phyloP scores from a whole-genome alignment of 2,329 filamentous ascomycete species.

The Coniochaeta sp. region DNA sequence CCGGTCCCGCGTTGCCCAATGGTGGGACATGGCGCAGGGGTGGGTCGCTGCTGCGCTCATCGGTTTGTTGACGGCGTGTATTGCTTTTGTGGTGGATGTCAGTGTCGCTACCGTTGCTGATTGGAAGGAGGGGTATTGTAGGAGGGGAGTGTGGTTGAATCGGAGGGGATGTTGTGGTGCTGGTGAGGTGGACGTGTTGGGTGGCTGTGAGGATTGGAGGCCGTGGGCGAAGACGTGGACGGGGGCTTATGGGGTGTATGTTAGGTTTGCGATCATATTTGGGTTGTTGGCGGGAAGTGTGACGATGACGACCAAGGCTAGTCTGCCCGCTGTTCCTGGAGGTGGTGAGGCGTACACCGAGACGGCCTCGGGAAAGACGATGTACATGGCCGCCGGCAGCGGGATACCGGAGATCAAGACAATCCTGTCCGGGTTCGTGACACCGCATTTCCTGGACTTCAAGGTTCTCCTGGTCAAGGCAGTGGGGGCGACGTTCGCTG shows the following conservation, averaged over 20 bases:
- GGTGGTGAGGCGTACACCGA: slow-evolving; percentile 13
- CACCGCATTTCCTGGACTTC: slow-evolving; percentile 48
- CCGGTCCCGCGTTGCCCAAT: slow-evolving; percentile 17
- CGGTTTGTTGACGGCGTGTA: slow-evolving; percentile 44
- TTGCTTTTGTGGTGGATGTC: slow-evolving; percentile 50
- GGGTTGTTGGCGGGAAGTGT: slow-evolving; percentile 18
- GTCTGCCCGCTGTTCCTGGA: slow-evolving; percentile 32
- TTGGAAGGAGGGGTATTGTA: slow-evolving; percentile 52
- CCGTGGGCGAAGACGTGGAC: slow-evolving; percentile 29
- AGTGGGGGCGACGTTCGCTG: slow-evolving; percentile 50
- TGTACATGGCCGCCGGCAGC: slow-evolving; percentile 52
- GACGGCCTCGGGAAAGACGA: slow-evolving; percentile 29
- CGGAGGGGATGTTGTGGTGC: slow-evolving; percentile 40
- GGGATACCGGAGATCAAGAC: slow-evolving; percentile 59
- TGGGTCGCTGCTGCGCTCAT: slow-evolving; percentile 48
- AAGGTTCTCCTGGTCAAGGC: slow-evolving; percentile 50
- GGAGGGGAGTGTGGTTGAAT: slow-evolving; percentile 33
- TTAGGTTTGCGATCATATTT: slow-evolving; percentile 16
- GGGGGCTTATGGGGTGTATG: slow-evolving; percentile 18
- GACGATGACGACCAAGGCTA: slow-evolving; percentile 30
- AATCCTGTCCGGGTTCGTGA: slow-evolving; percentile 53
- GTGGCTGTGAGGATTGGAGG: slow-evolving; percentile 32
- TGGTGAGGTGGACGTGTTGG: not conserved
- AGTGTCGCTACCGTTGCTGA: slow-evolving; percentile 47
- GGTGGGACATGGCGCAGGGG: slow-evolving; percentile 43